Percentiles rank a stretch among this genome's conserved stretches.
Evolutionary conservation across 768 basidiomycete species (phyloP).

Genomic region (Lactarius psammicola): DNA sequence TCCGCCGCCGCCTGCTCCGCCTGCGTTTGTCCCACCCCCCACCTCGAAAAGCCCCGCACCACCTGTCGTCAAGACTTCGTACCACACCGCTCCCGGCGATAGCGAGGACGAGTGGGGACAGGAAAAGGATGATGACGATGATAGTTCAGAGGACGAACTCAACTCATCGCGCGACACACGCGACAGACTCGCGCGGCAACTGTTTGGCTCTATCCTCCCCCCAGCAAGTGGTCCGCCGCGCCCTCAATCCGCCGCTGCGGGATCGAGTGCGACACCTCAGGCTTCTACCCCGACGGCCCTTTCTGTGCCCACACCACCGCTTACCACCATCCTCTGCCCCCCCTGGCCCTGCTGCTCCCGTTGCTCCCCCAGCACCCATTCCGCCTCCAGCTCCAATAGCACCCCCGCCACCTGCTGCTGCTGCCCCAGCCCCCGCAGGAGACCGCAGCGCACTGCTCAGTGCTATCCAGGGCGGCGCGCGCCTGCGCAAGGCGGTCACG

Average conservation of each 20-base stretch:
- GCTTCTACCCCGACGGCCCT: slow-evolving; percentile 35
- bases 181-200: slow-evolving; percentile 67
- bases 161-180: slow-evolving; percentile 61
- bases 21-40: slow-evolving; percentile 39
- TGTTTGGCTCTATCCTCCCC: slow-evolving; percentile 75
- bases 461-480: slow-evolving; percentile 76
- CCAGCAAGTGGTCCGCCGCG: slow-evolving; percentile 37
- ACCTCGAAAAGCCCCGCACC: slow-evolving; percentile 53
- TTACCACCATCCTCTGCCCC: slow-evolving; percentile 43
- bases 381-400: slow-evolving; percentile 39
- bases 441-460: slow-evolving; percentile 66
- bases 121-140: slow-evolving; percentile 64
- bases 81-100: slow-evolving; percentile 58
- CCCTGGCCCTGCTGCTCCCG: slow-evolving; percentile 35
- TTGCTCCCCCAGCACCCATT: slow-evolving; percentile 38
- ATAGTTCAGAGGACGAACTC: slow-evolving; percentile 79
- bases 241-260: slow-evolving; percentile 54
- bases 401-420: slow-evolving; percentile 33
- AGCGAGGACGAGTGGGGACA: slow-evolving; percentile 85
- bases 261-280: slow-evolving; percentile 19
- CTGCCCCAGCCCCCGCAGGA: slow-evolving; percentile 40
- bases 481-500: slow-evolving; percentile 72
- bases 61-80: slow-evolving; percentile 51
- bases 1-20: slow-evolving; percentile 12
- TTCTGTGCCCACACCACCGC: slow-evolving; percentile 40